Base-by-base conservation (phyloP, 139 green algal genomes). In the Volvox reticuliferus region DNA sequence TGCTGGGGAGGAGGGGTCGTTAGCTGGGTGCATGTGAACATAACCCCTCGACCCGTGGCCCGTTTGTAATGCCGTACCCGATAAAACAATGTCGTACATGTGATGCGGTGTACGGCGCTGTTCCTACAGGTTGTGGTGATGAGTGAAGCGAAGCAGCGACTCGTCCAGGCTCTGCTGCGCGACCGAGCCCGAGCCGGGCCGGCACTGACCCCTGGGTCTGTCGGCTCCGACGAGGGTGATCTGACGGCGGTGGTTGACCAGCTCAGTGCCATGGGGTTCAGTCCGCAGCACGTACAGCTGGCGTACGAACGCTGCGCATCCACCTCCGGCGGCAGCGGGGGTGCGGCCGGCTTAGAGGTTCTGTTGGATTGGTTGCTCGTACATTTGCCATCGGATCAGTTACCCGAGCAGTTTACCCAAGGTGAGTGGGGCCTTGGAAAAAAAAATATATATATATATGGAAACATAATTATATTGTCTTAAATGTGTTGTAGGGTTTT, bases 281-380 rank as follows among this genome's bases (percentile, higher is more conserved):
- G 36, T 33, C 77, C 33, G 61, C 92, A 77, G 83, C 88, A 82
- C 87, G 91, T 73, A 68, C 88, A 77, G 76, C 76, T 78, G 69
- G 88, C 73, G 55, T 88, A 35, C 22, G 79, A 67, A 79, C 68
- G 69, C 62, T 37, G 61, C 69, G 62, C 20, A 17, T 50, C 50
- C 22, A 67, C 18, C 26, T 35, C 78, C 33, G 17, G 67, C 50
- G 32, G 26, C 12, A 61, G 76, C 16, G 88, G 81, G 37, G 67
- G 33, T 20, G 80, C 71, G 9, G 68, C 69, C 5, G 65, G 36
- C 2, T 32, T 96, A 55, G 86, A 93, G 37, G 82, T 84, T 9
- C 91, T 93, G 35, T 89, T 98, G 63, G 97, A 98, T 88, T 98
- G 96, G 96, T 94, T 98, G 71, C 96, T 95, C 68, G 37, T 98